Conservation (phyloP, 2,329 filamentous ascomycete species). For the Calonectria pseudoreteaudii region DNA sequence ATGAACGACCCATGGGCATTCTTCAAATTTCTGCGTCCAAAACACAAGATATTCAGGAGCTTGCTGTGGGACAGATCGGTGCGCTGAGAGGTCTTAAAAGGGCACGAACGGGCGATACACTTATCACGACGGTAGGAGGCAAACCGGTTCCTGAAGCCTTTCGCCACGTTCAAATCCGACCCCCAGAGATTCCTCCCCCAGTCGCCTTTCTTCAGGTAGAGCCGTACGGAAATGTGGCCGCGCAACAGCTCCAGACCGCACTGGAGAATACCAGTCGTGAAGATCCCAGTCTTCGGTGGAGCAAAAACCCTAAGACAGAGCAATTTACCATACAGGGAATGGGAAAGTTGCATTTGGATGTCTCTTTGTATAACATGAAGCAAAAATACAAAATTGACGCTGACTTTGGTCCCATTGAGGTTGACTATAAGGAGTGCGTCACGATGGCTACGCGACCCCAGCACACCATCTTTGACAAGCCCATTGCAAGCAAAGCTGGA, state of each 20-base stretch:
- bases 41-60: slow-evolving; percentile 83
- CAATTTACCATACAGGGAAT: slow-evolving; percentile 95
- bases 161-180: slow-evolving; percentile 82
- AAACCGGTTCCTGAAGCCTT: slow-evolving; percentile 76
- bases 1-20: slow-evolving; percentile 83
- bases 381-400: slow-evolving; percentile 90
- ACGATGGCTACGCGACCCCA: slow-evolving; percentile 67
- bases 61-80: slow-evolving; percentile 90
- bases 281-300: slow-evolving; percentile 91
- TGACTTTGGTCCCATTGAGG: slow-evolving; percentile 90
- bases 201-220: slow-evolving; percentile 98
- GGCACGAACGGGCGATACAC: slow-evolving; percentile 92
- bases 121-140: slow-evolving; percentile 77
- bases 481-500: slow-evolving; percentile 82
- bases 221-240: slow-evolving; percentile 79
- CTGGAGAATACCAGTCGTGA: slow-evolving; percentile 85
- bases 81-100: slow-evolving; percentile 91
- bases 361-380: slow-evolving; percentile 87
- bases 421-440: slow-evolving; percentile 91
- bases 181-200: slow-evolving; percentile 89
- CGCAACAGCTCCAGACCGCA: slow-evolving; percentile 81
- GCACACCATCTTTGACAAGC: slow-evolving; percentile 78
- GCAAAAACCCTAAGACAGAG: slow-evolving; percentile 87
- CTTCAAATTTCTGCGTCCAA: slow-evolving; percentile 92
- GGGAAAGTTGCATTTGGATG: slow-evolving; percentile 95